A percentile compares a stretch with the other conserved stretches of the same genome.
Evolutionary conservation across 2,329 filamentous ascomycete genomes (phyloP).

Genomic region (Trichoderma sp.): DNA sequence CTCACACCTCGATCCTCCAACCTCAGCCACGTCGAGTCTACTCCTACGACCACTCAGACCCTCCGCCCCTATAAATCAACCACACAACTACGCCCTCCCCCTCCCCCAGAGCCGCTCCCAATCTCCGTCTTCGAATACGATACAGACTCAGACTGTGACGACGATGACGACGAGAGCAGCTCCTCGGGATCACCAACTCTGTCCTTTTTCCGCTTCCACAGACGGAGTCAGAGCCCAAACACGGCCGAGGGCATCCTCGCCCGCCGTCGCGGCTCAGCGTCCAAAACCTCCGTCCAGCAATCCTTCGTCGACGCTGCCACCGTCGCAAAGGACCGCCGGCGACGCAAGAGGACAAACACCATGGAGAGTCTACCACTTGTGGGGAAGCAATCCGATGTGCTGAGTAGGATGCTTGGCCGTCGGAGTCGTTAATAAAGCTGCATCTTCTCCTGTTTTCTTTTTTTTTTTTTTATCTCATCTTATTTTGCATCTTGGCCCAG

Average conservation of each 20-base stretch:
- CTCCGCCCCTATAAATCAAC: conserved; percentile 31
- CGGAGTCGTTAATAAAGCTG: conserved; percentile 23
- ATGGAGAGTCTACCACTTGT: not conserved
- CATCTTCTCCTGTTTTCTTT: not conserved
- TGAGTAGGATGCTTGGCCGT: conserved; percentile 40
- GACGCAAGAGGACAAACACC: conserved; percentile 16
- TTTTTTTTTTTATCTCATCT: not conserved
- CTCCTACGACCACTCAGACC: not conserved
- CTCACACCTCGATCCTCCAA: conserved; percentile 21
- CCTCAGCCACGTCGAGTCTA: not conserved
- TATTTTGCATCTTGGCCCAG: not conserved
- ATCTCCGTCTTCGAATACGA: conserved; percentile 51
- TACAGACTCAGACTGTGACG: conserved; percentile 42
- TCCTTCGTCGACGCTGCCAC: not conserved
- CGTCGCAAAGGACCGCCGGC: not conserved
- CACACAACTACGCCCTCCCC: conserved; percentile 25
- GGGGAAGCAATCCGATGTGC: conserved; percentile 30
- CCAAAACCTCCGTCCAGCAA: not conserved
- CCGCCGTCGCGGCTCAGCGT: conserved; percentile 19
- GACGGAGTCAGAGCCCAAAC: conserved; percentile 35
- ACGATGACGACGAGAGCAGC: conserved; percentile 24
- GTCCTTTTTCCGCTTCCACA: conserved; percentile 46
- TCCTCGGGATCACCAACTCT: conserved; percentile 24
- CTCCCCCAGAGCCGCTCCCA: conserved; percentile 28
- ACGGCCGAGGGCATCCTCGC: conserved; percentile 18